Percentiles rank a stretch among this genome's conserved stretches.
phyloP scores from a whole-genome alignment of 2,329 filamentous ascomycete genomes.

The Calonectria hawksworthii region DNA sequence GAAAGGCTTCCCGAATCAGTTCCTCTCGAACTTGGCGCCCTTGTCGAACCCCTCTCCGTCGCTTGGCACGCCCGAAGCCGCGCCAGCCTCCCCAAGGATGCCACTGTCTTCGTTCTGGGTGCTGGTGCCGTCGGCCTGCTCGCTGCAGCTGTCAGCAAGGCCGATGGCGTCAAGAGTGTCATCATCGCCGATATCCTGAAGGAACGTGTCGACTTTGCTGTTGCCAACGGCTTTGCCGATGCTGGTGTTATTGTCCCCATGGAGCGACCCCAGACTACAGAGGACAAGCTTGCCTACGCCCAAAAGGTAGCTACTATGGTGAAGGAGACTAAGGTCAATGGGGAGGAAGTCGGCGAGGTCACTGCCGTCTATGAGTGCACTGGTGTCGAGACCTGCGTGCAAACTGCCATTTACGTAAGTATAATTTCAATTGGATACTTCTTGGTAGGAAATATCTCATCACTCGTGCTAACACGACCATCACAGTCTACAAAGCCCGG shows the following conservation, averaged over 20 bases:
- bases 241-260: conserved; percentile 64
- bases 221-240: conserved; percentile 69
- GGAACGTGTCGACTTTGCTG: conserved; percentile 70
- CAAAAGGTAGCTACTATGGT: conserved; percentile 63
- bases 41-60: conserved; percentile 71
- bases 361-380: conserved; percentile 83
- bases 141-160: conserved; percentile 70
- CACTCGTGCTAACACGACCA: not conserved
- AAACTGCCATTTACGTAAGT: conserved; percentile 78
- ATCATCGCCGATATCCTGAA: conserved; percentile 70
- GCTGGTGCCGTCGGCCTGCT: conserved; percentile 74
- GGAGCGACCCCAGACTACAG: conserved; percentile 62
- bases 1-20: conserved; percentile 62
- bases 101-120: conserved; percentile 68
- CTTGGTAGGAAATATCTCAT: not conserved
- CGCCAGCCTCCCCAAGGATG: conserved; percentile 55
- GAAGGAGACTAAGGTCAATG: conserved; percentile 52
- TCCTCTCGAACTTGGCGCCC: conserved; percentile 66
- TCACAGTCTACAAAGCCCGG: conserved; percentile 72
- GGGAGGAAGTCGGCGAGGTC: conserved; percentile 71
- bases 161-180: conserved; percentile 58
- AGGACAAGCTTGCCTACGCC: conserved; percentile 67
- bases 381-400: conserved; percentile 82
- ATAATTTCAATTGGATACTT: not conserved
- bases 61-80: conserved; percentile 69